Conservation (phyloP, 495 filamentous ascomycete genomes). For the Talaromyces liani region DNA sequence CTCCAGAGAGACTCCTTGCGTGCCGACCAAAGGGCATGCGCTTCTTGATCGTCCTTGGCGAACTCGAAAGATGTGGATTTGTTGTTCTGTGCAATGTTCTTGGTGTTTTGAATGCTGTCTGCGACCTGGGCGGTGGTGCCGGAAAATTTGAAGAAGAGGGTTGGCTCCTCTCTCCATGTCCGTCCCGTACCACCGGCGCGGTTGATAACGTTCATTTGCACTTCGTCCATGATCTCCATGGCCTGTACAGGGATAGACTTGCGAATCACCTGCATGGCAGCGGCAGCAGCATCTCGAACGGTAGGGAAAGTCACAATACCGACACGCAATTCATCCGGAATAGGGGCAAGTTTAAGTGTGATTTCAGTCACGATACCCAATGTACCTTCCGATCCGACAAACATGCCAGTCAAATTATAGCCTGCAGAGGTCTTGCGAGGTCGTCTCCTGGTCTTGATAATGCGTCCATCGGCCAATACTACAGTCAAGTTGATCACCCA, state of each 20-base stretch:
- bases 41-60: slow-evolving; percentile 60
- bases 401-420: slow-evolving; percentile 78
- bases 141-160: slow-evolving; percentile 91
- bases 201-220: slow-evolving; percentile 93
- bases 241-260: slow-evolving; percentile 79
- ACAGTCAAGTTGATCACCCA: slow-evolving; percentile 90
- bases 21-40: slow-evolving; percentile 76
- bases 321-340: slow-evolving; percentile 71
- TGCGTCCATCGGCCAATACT: slow-evolving; percentile 82
- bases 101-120: slow-evolving; percentile 73
- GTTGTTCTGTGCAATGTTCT: slow-evolving; percentile 52
- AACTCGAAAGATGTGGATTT: slow-evolving; percentile 72
- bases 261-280: slow-evolving; percentile 70
- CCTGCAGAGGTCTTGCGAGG: slow-evolving; percentile 73
- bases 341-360: slow-evolving; percentile 73
- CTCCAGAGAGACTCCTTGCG: slow-evolving; percentile 81
- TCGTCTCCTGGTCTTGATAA: slow-evolving; percentile 69
- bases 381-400: slow-evolving; percentile 90
- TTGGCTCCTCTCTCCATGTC: slow-evolving; percentile 70
- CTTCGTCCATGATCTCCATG: slow-evolving; percentile 88
- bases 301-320: slow-evolving; percentile 75
- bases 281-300: slow-evolving; percentile 72
- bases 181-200: slow-evolving; percentile 62
- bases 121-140: slow-evolving; percentile 69
- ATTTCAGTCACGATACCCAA: slow-evolving; percentile 84